Conservation (phyloP, 2,329 filamentous ascomycete genomes). For the Rugonectria rugulosa region DNA sequence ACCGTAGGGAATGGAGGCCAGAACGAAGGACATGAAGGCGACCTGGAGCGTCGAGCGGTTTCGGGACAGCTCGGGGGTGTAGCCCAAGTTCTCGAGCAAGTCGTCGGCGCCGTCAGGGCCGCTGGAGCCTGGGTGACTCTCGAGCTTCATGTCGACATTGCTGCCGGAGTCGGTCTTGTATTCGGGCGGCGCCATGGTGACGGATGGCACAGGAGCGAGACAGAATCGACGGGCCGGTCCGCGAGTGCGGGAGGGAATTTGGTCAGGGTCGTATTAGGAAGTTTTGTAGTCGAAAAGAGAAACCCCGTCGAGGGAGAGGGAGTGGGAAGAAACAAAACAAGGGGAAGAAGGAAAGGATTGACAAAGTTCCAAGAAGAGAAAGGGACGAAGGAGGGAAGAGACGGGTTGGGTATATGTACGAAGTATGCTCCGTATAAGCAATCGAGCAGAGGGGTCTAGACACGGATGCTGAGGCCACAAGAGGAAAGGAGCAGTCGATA, state of each 20-base stretch:
- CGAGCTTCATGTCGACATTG: constrained; percentile 39
- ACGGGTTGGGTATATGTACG: background rate
- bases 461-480: constrained; percentile 7
- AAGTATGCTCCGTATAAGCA: background rate
- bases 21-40: constrained; percentile 79
- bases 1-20: constrained; percentile 78
- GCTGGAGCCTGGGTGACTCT: constrained; percentile 30
- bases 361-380: background rate
- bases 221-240: background rate
- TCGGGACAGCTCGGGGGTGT: constrained; percentile 70
- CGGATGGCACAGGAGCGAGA: background rate
- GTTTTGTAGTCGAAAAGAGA: background rate
- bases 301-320: constrained; percentile 9
- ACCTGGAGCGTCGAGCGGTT: constrained; percentile 74
- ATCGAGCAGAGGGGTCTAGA: constrained; percentile 5
- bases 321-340: constrained; percentile 13
- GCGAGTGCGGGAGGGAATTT: background rate
- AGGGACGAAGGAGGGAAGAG: background rate
- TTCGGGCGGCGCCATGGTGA: constrained; percentile 25
- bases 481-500: constrained; percentile 3
- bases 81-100: constrained; percentile 69
- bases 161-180: constrained; percentile 34
- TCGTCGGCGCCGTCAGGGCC: constrained; percentile 62
- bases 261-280: background rate
- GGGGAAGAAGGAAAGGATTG: constrained; percentile 10